Evolutionary conservation across 768 basidiomycete species (phyloP), one percentile per base, ranked within the genome.

Genomic region (Lactifluus rugatus): DNA sequence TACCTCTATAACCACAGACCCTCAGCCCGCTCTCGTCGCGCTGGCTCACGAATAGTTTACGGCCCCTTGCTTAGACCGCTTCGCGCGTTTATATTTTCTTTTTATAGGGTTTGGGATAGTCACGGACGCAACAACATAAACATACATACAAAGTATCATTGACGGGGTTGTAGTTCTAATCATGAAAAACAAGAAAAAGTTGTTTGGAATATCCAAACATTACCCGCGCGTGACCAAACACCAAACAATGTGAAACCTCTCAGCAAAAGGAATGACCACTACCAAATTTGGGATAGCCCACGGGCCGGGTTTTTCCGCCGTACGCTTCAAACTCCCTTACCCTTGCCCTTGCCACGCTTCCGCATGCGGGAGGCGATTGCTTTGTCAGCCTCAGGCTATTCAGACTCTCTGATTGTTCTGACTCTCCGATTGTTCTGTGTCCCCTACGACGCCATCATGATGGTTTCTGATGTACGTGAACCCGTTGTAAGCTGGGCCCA

Each of bases 151-250:
- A n/a, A 41, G 41, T 58, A 53, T 48, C 52, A 54, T 17, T 17
- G 42, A 28, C 52, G 57, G 57, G 52, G 47, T 58, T 58, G 57
- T 58, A 58, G 57, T 58, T 54, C 39, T 58, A 58, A 58, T 54
- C 37, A 39, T 9, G 41, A n/a, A 56, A 49, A 44, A 11, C 13
- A 11, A 39, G 34, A 41, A 58, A 36, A 21, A 10, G 11, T 11
- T 44, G 41, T 48, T 23, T 48, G 51, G 47, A 46, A 53, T 31
- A 21, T 28, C 49, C 50, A 47, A 52, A 52, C 45, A 47, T 5
- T 31, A 4, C 45, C 10, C 36, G 28, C 19, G 34, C 5, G 13
- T 11, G 34, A 31, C 14, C 25, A 21, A 56, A 42, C n/a, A n/a
- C 28, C 17, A 36, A 42, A 36, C 13, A 31, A 39, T 39, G 37